Percentiles rank a stretch among this genome's conserved stretches.
Evolutionary conservation across 352 stramenopile genomes (phyloP).

Genomic region (Pythium vanterpoolii): DNA sequence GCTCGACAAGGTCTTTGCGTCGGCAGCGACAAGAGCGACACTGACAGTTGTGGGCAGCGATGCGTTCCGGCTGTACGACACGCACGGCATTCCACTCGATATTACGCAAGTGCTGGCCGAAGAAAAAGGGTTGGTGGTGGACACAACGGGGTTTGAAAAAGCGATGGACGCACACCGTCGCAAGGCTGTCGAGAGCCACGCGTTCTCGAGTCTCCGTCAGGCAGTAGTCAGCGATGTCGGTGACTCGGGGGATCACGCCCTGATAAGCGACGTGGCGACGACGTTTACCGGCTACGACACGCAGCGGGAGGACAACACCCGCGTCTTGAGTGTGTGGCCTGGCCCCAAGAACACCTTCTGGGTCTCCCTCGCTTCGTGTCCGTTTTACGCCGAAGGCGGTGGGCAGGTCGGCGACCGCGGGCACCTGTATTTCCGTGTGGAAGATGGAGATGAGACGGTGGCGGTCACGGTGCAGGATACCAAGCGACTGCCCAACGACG

Average conservation of each 20-base stretch:
- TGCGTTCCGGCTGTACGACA: slow-evolving; percentile 74
- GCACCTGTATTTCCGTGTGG: slow-evolving; percentile 25
- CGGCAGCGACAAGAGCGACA: slow-evolving; percentile 10
- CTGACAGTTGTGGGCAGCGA: slow-evolving; percentile 43
- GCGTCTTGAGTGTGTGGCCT: slow-evolving; percentile 38
- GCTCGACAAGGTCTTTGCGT: slow-evolving; percentile 60
- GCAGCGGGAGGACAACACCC: slow-evolving; percentile 31
- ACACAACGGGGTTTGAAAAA: slow-evolving; percentile 45
- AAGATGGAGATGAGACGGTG: neutral
- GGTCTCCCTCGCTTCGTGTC: slow-evolving; percentile 52
- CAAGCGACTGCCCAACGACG: slow-evolving; percentile 35
- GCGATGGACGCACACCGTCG: slow-evolving; percentile 51
- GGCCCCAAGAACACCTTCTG: slow-evolving; percentile 22
- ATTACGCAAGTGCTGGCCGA: slow-evolving; percentile 67
- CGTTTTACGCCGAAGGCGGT: slow-evolving; percentile 77
- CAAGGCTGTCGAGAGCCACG: slow-evolving; percentile 39
- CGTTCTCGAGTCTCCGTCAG: slow-evolving; percentile 26
- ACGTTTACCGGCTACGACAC: slow-evolving; percentile 65
- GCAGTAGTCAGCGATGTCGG: neutral
- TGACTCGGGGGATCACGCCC: neutral
- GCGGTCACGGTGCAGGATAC: slow-evolving; percentile 39
- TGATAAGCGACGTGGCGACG: slow-evolving; percentile 3
- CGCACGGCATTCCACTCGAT: slow-evolving; percentile 73
- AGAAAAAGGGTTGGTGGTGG: slow-evolving; percentile 55
- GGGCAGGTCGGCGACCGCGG: slow-evolving; percentile 74